These are phyloP conservation scores for Ampelocalamus luodianensis DNA, from an alignment of 176 grass and related monocot species.

Conservation along the genomic window DNA sequence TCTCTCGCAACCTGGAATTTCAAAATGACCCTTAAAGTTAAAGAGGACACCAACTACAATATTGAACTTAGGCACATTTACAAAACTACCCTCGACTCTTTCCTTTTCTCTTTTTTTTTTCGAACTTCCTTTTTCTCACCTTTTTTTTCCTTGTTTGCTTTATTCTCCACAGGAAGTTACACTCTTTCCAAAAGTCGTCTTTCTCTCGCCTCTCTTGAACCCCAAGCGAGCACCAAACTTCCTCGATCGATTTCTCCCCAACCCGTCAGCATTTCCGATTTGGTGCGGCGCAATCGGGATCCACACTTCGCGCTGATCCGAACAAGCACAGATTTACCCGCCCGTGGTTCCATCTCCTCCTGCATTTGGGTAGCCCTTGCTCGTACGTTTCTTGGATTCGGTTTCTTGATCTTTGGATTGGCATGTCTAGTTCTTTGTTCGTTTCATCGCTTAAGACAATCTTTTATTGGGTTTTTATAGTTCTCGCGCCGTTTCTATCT, in stretches of 20 bases:
- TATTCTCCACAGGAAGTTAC: constrained; percentile 52
- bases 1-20: no score
- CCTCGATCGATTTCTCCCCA: constrained; percentile 8
- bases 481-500: neutral
- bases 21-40: no score
- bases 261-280: neutral
- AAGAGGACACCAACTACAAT: no score
- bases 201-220: neutral
- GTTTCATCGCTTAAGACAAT: neutral
- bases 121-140: neutral
- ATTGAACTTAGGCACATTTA: neutral
- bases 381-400: constrained; percentile 42
- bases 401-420: constrained; percentile 34
- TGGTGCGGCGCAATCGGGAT: constrained; percentile 20
- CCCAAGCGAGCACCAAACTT: constrained; percentile 26
- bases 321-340: constrained; percentile 27
- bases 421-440: constrained; percentile 12
- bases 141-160: constrained; percentile 14
- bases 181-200: constrained; percentile 32
- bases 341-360: neutral
- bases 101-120: neutral
- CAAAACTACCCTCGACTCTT: constrained; percentile 5
- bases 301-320: neutral
- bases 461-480: neutral
- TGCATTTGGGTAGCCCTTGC: constrained; percentile 36